These are phyloP conservation scores for Carpinus fangiana DNA, from an alignment of 306 rosid species.

Conservation along the genomic window DNA sequence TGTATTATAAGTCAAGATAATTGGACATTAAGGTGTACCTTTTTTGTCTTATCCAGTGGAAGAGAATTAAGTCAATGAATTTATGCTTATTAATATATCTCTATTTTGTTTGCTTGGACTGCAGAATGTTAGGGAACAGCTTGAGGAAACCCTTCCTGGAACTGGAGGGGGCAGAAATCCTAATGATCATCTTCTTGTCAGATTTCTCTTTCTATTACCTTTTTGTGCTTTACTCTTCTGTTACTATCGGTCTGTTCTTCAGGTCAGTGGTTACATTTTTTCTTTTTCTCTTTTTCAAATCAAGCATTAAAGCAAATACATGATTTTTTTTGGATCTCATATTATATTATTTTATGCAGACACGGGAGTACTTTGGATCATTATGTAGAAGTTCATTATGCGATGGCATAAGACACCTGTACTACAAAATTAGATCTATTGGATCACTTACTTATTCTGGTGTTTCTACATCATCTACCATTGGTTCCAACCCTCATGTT, in stretches of 20 bases:
- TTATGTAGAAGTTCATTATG: conserved; percentile 64
- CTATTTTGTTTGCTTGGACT: conserved; percentile 27
- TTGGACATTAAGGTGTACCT: background rate
- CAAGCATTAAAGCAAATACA: conserved; percentile 8
- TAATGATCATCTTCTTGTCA: conserved; percentile 72
- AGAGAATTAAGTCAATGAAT: conserved; percentile 6
- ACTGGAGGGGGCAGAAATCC: conserved; percentile 88
- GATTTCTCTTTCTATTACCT: conserved; percentile 72
- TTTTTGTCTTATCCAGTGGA: background rate
- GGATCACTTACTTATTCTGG: conserved; percentile 62
- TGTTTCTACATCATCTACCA: conserved; percentile 49
- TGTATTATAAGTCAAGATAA: background rate
- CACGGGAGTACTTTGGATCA: conserved; percentile 47
- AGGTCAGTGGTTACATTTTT: conserved; percentile 50
- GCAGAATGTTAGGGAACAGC: conserved; percentile 81
- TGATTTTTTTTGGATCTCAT: conserved; percentile 21
- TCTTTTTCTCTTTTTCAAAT: conserved; percentile 11
- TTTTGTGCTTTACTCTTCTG: conserved; percentile 59
- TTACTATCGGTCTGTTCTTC: conserved; percentile 58
- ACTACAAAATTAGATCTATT: conserved; percentile 66
- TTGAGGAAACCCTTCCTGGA: conserved; percentile 85
- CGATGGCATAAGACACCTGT: conserved; percentile 67
- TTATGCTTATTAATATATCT: conserved; percentile 8
- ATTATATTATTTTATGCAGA: conserved; percentile 48
- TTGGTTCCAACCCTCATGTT: conserved; percentile 64